Evolutionary conservation across 306 rosid genomes (phyloP).

Genomic region (Neltuma alba): DNA sequence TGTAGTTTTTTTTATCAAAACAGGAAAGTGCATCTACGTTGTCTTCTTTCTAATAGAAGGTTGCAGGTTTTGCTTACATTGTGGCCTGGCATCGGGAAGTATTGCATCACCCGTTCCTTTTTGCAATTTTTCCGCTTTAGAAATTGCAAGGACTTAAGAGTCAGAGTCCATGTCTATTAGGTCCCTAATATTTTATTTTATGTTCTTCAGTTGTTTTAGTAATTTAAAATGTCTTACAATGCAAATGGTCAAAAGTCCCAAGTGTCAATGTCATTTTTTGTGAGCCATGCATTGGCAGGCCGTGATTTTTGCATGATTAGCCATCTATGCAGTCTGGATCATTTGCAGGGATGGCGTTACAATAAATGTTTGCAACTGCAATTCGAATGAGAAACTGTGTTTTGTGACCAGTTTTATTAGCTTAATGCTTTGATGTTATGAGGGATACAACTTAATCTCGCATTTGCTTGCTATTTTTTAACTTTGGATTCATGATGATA

Average conservation of each 20-base stretch:
- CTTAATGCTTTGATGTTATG: background rate
- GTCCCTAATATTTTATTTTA: background rate
- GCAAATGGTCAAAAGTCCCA: background rate
- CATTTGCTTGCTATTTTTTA: background rate
- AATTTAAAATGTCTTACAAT: background rate
- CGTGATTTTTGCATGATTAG: conserved; percentile 22
- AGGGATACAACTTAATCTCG: background rate
- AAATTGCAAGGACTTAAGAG: background rate
- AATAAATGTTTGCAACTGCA: background rate
- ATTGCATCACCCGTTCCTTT: background rate
- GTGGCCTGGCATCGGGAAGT: background rate
- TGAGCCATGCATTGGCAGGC: background rate
- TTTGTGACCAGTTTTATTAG: background rate
- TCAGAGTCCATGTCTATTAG: background rate
- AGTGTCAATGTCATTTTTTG: background rate
- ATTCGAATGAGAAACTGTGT: background rate
- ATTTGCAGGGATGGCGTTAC: background rate
- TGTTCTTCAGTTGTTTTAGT: background rate
- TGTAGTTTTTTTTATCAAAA: background rate
- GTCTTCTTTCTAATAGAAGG: background rate
- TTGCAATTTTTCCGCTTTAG: background rate
- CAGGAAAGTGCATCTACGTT: background rate
- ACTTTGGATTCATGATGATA: background rate
- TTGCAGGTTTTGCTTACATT: background rate
- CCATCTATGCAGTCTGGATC: background rate